Conservation (phyloP, 495 filamentous ascomycete genomes). For the Penicillium arizonense region DNA sequence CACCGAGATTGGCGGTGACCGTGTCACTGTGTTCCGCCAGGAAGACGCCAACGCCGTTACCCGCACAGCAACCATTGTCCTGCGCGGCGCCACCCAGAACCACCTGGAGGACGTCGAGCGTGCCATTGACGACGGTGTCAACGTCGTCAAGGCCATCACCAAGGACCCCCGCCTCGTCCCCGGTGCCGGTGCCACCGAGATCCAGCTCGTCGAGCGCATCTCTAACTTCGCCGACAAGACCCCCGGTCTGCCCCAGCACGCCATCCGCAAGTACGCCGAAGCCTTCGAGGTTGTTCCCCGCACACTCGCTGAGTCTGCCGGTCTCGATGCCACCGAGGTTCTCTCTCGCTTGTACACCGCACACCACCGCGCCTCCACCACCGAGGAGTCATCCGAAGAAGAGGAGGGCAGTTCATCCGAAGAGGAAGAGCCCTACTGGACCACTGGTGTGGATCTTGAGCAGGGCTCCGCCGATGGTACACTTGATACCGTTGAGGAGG, state of each 20-base stretch:
- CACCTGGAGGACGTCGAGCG: conserved; percentile 97
- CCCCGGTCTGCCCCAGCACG: conserved; percentile 87
- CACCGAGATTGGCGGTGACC: conserved; percentile 95
- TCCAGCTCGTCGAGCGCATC: conserved; percentile 92
- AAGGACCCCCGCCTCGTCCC: conserved; percentile 88
- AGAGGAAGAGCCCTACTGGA: conserved; percentile 74
- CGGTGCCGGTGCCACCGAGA: conserved; percentile 92
- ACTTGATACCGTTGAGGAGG: conserved; percentile 82
- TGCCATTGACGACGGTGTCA: conserved; percentile 97
- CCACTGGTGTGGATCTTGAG: conserved; percentile 90
- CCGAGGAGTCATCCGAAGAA: conserved; percentile 28
- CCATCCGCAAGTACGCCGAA: conserved; percentile 95
- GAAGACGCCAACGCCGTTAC: conserved; percentile 88
- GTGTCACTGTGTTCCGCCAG: conserved; percentile 97
- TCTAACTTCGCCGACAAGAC: conserved; percentile 86
- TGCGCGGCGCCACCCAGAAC: conserved; percentile 95
- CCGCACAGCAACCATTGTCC: conserved; percentile 89
- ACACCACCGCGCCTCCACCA: conserved; percentile 60
- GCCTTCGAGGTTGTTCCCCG: conserved; percentile 96
- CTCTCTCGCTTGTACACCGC: conserved; percentile 88
- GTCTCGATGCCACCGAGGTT: conserved; percentile 93
- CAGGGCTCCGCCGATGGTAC: conserved; percentile 76
- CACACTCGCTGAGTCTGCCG: conserved; percentile 89
- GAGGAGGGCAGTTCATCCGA: conserved; percentile 41
- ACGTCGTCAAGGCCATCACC: conserved; percentile 97